Evolutionary conservation across 2,329 filamentous ascomycete genomes (phyloP).

Genomic region (Talaromyces sp.): DNA sequence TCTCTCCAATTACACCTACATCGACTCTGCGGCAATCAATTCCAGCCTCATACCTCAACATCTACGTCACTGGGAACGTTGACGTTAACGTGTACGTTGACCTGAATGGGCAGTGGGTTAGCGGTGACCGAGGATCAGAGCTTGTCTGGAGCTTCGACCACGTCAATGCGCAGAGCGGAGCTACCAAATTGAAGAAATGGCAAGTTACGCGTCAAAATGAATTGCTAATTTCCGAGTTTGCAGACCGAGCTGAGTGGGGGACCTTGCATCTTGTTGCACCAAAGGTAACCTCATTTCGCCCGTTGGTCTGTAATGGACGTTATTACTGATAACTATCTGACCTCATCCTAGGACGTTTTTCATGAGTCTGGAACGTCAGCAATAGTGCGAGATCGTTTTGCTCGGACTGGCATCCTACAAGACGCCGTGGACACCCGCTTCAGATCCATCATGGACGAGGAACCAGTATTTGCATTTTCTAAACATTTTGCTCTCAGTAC

Average conservation of each 20-base stretch:
- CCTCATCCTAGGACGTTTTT: conserved; percentile 45
- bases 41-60: conserved; percentile 72
- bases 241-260: conserved; percentile 78
- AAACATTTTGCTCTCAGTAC: conserved; percentile 56
- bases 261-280: conserved; percentile 72
- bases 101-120: conserved; percentile 75
- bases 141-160: conserved; percentile 65
- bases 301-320: not conserved
- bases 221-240: conserved; percentile 66
- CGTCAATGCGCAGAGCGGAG: conserved; percentile 34
- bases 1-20: conserved; percentile 75
- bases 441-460: conserved; percentile 67
- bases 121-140: conserved; percentile 62
- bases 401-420: conserved; percentile 59
- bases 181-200: conserved; percentile 41
- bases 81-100: conserved; percentile 61
- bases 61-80: conserved; percentile 63
- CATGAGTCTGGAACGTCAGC: conserved; percentile 68
- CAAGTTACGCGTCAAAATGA: conserved; percentile 45
- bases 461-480: conserved; percentile 76
- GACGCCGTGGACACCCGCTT: conserved; percentile 64
- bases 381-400: conserved; percentile 62
- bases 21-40: conserved; percentile 75
- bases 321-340: not conserved
- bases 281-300: conserved; percentile 33